phyloP scores from a whole-genome alignment of 306 rosid species.

The Geum urbanum region DNA sequence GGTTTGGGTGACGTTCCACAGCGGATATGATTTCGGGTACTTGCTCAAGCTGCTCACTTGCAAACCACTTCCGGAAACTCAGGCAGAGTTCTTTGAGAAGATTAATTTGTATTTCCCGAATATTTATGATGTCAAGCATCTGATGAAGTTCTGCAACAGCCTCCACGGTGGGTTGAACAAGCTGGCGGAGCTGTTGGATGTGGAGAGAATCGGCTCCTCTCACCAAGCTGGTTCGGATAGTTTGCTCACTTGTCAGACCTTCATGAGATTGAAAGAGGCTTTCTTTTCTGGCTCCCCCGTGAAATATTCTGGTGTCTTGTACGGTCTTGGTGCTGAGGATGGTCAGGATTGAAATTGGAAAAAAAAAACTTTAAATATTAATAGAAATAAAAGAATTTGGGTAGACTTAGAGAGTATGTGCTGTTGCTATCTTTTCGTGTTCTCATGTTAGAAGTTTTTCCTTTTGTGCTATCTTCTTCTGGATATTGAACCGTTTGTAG shows the following conservation, averaged over 20 bases:
- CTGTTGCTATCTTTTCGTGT: not conserved
- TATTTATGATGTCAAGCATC: slow-evolving; percentile 39
- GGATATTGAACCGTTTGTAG: not conserved
- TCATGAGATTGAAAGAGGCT: slow-evolving; percentile 28
- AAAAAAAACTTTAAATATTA: slow-evolving; percentile 6
- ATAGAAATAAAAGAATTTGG: not conserved
- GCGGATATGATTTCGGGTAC: slow-evolving; percentile 41
- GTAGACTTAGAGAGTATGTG: not conserved
- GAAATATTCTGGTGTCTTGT: slow-evolving; percentile 32
- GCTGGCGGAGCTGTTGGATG: slow-evolving; percentile 32
- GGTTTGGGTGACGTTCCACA: slow-evolving; percentile 38
- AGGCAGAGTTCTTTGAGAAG: slow-evolving; percentile 22
- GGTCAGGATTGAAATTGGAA: slow-evolving; percentile 1
- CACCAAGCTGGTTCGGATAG: slow-evolving; percentile 59
- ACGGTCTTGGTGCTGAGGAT: slow-evolving; percentile 29
- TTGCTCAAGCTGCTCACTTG: slow-evolving; percentile 37
- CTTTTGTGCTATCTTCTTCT: not conserved
- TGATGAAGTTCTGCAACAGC: slow-evolving; percentile 31
- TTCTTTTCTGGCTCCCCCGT: slow-evolving; percentile 20
- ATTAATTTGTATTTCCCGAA: slow-evolving; percentile 26
- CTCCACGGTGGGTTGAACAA: slow-evolving; percentile 43
- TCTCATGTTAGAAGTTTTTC: not conserved
- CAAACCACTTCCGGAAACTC: slow-evolving; percentile 27
- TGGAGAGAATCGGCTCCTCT: slow-evolving; percentile 35
- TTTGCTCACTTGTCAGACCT: slow-evolving; percentile 37